Base-by-base conservation (phyloP, 257 asterid species). In the Capsicum chinense region DNA sequence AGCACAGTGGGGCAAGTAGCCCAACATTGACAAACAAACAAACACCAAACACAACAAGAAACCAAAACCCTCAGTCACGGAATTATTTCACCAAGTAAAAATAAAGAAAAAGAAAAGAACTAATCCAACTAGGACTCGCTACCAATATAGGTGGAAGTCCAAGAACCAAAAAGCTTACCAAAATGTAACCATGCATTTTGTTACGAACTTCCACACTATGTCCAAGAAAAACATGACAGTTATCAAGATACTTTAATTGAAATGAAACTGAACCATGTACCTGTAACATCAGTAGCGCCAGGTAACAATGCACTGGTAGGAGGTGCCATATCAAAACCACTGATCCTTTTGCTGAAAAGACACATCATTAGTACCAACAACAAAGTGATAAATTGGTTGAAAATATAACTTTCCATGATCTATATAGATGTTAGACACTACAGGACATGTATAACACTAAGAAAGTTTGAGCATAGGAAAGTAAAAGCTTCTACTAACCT, bases 1-100 rank as follows among this genome's bases (percentile, higher is more conserved):
- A 93, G 98, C 98, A 93, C 93, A 93, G 97, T 92, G 97, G 95
- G 99, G 95, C 95, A 90, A 97, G 97, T 91, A 92, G 97, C 98
- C 99, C 98, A 94, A 92, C 88, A 95, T 92, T 97, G 98, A 97
- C 94, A 97, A 93, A 96, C 98, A 95, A 91, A 94, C 98, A 78
- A 97, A 96, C 98, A 94, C 93, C 95, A 94, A 94, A 93, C 95
- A 97, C 98, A 95, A 95, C 87, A 92, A 93, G 88, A 93, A 94
- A 92, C 98, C 95, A 95, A 92, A 93, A 93, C 87, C 89, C 86
- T 97, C 98, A 97, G 98, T 97, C 92, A 84, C 92, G 82, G 89
- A 84, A 86, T 84, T 80, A 87, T 88, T 81, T 88, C 83, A 89
- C 95, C 88, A 92, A 92, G 93, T 90, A 90, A 91, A 85, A 92